Base-by-base conservation (phyloP, 495 filamentous ascomycete genomes). In the Peziza echinospora region DNA sequence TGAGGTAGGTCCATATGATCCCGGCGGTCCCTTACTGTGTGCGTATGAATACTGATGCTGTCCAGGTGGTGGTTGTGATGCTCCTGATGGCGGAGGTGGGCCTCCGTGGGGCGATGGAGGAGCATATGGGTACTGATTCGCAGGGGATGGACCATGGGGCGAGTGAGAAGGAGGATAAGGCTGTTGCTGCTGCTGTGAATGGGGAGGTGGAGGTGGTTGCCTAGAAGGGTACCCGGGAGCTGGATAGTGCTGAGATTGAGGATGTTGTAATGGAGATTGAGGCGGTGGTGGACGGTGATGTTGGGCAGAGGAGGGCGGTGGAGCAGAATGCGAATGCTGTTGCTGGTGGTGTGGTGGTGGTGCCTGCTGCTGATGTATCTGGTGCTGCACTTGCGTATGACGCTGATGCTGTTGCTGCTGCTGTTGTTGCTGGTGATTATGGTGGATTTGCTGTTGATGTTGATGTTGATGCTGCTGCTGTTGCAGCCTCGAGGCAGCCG, bases 281-380 rank as follows among this genome's bases (percentile, higher is more conserved):
- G 47, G 48, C 17, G 53, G 50, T 21, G 34, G 47, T 39, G 37
- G 22, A 26, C 21, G 11, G 41, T 42, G 37, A 13, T 21, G 40
- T 6, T 51, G 44, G 4, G 56, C 48, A 6, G 50, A 49, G 37
- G 48, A 59, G 2, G 56, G 51, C 5, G 56, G 52, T 26, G 43
- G 56, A 34, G 53, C 55, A 23, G 56, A 41, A 23, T 49, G 55
- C 26, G 47, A 24, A 26, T 52, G 51, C 11, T 55, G 49, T 28
- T 49, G 51, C 7, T 49, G 49, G 42, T 52, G 55, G 5, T 55
- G 30, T 49, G 52, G 19, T 37, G 46, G 11, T 25, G 50, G 25
- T 28, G 53, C 28, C 19, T 41, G 45, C 24, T 19, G 48, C 17
- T 50, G 28, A 37, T 26, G 37, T 19, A 24, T 30, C 26, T 43